Conservation (phyloP, 768 basidiomycete genomes). For the Mycena sanguinolenta region DNA sequence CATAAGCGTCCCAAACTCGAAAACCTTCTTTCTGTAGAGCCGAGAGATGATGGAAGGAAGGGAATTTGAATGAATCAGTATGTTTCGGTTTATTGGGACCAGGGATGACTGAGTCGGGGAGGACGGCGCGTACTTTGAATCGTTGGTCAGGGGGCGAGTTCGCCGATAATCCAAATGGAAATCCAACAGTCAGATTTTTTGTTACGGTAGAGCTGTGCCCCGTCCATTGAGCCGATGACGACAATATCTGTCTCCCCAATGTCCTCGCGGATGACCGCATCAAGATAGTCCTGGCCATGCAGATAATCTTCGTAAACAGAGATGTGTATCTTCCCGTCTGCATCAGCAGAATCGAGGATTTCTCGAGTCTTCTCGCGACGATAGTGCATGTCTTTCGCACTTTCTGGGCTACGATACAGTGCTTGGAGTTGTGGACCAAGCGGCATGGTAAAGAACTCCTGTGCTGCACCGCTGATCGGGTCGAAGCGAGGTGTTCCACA, state of each 20-base stretch:
- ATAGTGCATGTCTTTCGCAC: conserved; percentile 35
- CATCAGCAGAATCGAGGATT: not conserved
- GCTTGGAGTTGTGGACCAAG: conserved; percentile 54
- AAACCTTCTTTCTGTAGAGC: conserved; percentile 29
- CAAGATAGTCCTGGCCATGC: conserved; percentile 46
- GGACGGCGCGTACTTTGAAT: conserved; percentile 18
- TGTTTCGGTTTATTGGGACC: conserved; percentile 39
- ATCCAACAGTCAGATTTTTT: conserved; percentile 11
- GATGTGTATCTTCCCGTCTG: not conserved
- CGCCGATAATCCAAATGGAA: conserved; percentile 47
- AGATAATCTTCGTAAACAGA: conserved; percentile 42
- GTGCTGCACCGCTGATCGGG: not conserved
- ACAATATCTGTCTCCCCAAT: not conserved
- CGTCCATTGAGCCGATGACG: not conserved
- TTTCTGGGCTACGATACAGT: conserved; percentile 31
- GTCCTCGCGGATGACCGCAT: not conserved
- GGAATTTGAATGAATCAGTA: conserved; percentile 40
- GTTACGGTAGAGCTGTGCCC: conserved; percentile 2
- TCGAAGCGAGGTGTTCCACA: conserved; percentile 46
- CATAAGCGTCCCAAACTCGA: not conserved
- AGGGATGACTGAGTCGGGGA: conserved; percentile 34
- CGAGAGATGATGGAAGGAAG: conserved; percentile 38
- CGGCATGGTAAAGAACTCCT: conserved; percentile 46
- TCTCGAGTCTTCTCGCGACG: not conserved
- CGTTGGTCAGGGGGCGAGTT: not conserved